phyloP scores from a whole-genome alignment of 768 basidiomycete species.

The Boletus sp. region DNA sequence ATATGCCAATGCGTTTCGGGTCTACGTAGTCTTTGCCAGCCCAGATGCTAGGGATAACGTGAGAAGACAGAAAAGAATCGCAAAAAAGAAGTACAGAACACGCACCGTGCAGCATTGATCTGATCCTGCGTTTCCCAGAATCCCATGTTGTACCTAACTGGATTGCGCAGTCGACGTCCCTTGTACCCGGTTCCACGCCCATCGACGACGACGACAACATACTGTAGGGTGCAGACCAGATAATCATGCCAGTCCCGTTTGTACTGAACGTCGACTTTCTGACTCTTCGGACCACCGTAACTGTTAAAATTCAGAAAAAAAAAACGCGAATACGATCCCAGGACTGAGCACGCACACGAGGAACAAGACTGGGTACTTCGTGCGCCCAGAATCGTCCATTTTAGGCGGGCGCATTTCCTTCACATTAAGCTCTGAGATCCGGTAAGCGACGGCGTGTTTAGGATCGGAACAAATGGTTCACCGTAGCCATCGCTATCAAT shows the following conservation, averaged over 20 bases:
- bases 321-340: neutral
- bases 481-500: conserved; percentile 81
- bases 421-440: conserved; percentile 72
- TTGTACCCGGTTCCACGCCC: conserved; percentile 93
- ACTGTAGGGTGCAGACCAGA: conserved; percentile 75
- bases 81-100: conserved; percentile 14
- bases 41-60: conserved; percentile 55
- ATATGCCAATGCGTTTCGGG: conserved; percentile 83
- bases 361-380: conserved; percentile 94
- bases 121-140: conserved; percentile 89
- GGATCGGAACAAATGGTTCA: conserved; percentile 30
- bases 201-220: conserved; percentile 85
- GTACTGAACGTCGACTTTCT: conserved; percentile 67
- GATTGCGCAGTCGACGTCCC: conserved; percentile 79
- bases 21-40: conserved; percentile 87
- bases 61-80: neutral
- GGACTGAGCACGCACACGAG: conserved; percentile 50
- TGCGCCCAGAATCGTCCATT: conserved; percentile 93
- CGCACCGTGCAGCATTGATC: conserved; percentile 80
- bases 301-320: conserved; percentile 35
- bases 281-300: conserved; percentile 89
- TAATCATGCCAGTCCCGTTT: conserved; percentile 83
- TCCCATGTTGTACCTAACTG: conserved; percentile 86
- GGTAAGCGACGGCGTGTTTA: conserved; percentile 16
- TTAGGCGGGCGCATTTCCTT: conserved; percentile 87